Conservation (phyloP, 768 basidiomycete genomes). For the Trametes maxima region DNA sequence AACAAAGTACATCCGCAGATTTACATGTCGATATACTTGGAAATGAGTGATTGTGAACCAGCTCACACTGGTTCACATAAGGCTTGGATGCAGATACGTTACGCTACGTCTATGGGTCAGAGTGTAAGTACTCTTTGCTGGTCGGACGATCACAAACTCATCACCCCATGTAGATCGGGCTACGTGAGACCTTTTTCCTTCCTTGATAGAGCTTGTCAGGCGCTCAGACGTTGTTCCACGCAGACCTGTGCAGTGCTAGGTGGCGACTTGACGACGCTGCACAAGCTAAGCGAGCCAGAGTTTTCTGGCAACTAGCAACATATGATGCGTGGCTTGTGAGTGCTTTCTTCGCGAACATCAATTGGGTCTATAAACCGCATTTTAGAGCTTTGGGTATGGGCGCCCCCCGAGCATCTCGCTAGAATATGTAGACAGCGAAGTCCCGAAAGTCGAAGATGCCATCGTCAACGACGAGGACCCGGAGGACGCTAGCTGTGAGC, state of each 20-base stretch:
- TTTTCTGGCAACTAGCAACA: conserved; percentile 70
- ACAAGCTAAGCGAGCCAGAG: conserved; percentile 50
- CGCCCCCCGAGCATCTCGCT: conserved; percentile 57
- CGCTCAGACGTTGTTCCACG: background rate
- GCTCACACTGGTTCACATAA: conserved; percentile 45
- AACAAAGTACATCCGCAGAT: conserved; percentile 38
- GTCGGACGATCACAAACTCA: background rate
- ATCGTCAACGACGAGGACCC: conserved; percentile 36
- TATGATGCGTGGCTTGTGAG: conserved; percentile 63
- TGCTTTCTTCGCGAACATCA: background rate
- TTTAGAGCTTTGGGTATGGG: conserved; percentile 62
- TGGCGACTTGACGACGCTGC: conserved; percentile 60
- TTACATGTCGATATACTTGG: conserved; percentile 51
- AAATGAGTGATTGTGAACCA: conserved; percentile 53
- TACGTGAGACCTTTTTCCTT: conserved; percentile 17
- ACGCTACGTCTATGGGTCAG: conserved; percentile 56
- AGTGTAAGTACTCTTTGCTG: conserved; percentile 47
- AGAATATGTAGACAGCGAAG: conserved; percentile 55
- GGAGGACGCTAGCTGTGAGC: conserved; percentile 47
- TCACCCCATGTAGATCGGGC: conserved; percentile 34
- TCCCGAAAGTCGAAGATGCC: conserved; percentile 45
- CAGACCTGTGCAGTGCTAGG: conserved; percentile 61
- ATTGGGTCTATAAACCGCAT: background rate
- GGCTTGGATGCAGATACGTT: conserved; percentile 58
- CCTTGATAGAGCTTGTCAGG: too few species aligned